Conservation (phyloP, 257 asterid genomes). For the Solanum piurae region DNA sequence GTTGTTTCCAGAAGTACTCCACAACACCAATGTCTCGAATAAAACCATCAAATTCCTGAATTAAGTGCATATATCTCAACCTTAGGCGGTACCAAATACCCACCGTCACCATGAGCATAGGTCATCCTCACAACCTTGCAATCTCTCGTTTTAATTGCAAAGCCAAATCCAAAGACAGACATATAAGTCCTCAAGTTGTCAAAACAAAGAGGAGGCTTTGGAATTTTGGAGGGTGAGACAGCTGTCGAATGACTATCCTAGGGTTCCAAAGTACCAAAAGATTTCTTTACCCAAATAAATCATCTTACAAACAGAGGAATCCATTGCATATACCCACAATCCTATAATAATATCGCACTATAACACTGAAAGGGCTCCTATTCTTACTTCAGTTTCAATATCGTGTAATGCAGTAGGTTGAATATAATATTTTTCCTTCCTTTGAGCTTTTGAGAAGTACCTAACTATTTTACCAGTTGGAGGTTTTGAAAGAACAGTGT, state of each 20-base stretch:
- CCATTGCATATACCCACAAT: conserved; percentile 31
- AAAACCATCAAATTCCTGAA: background rate
- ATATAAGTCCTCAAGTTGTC: background rate
- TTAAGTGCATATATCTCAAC: background rate
- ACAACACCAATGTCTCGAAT: background rate
- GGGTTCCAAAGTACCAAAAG: conserved; percentile 28
- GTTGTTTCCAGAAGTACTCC: conserved; percentile 6
- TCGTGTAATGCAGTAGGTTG: background rate
- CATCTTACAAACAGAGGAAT: conserved; percentile 21
- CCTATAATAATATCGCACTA: conserved; percentile 9
- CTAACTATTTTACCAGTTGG: background rate
- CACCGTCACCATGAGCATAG: background rate
- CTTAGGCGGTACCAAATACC: background rate
- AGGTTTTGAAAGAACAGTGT: background rate
- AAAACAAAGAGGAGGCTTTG: background rate
- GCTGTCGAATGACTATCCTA: background rate
- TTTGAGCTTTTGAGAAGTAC: background rate
- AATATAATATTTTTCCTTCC: background rate
- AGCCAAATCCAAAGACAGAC: background rate
- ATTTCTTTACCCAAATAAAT: conserved; percentile 6
- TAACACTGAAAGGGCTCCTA: background rate
- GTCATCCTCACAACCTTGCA: background rate
- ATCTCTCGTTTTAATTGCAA: background rate
- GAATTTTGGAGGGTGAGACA: background rate
- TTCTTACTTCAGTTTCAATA: background rate